Evolutionary conservation across 2,329 filamentous ascomycete genomes (phyloP), one percentile per base, ranked within the genome.

Genomic region (Chaetomium olivaceum): DNA sequence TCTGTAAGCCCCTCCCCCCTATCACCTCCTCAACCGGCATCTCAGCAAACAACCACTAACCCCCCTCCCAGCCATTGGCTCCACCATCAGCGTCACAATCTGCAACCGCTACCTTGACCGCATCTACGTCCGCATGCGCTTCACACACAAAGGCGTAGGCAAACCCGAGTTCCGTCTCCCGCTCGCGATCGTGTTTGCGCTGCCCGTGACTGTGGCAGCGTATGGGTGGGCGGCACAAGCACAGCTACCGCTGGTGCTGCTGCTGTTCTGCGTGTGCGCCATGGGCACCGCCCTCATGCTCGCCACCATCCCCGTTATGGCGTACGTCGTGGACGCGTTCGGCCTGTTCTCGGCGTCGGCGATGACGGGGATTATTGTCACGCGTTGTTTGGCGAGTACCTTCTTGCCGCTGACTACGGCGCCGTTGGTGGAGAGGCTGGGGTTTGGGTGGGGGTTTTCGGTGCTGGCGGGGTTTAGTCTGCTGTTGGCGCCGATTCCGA

Each of bases 271-370:
- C 0, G 77, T 84, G 0, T 78, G 72, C 2, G n/a, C 82, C 1
- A 73, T 85, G 6, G 85, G 85, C 12, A 72, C 77, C 23, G 76
- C 79, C 4, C 73, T 84, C 2, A 75, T 83, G 58, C 72, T 87
- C 2, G 77, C 77, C 4, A 76, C 81, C 56, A 72, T 87, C 23
- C 84, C 85, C 0, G 63, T 87, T 2, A 81, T 80, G 63, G 80
- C 84, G 0, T 87, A 87, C 67, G 79, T 87, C 0, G 84, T 87
- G 2, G 85, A 87, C 66, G 83, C 84, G 0, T 85, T 82, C 64
- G 83, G 84, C 0, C 65, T 83, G 6, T 87, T 84, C 70, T 81
- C 84, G 1, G 85, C 85, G 0, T 85, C 83, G 12, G 84, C 84
- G 1, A 79, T 87, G 77, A 87, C 85, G 0, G 83, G 82, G 0